Percentiles rank a stretch among this genome's conserved stretches.
phyloP scores from a whole-genome alignment of 371 early-diverging fungal genomes.

The Mucor circinelloides region DNA sequence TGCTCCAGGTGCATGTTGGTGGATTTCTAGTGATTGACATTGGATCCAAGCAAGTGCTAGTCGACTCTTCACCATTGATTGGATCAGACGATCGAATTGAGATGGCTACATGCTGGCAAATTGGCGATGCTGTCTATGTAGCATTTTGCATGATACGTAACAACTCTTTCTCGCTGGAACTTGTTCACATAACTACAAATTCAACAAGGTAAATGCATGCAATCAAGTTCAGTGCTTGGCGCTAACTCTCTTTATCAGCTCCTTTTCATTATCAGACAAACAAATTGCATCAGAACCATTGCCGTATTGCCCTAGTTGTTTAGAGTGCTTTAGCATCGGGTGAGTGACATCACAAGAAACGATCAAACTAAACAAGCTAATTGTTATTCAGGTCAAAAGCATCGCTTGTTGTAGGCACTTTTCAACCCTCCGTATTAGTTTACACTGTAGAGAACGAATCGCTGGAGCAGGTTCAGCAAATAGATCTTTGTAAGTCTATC shows the following conservation, averaged over 20 bases:
- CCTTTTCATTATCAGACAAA: background rate
- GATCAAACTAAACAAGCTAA: no score
- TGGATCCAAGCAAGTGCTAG: background rate
- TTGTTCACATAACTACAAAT: background rate
- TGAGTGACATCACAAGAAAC: background rate
- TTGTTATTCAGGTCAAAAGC: conserved; percentile 11
- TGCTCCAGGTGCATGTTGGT: conserved; percentile 18
- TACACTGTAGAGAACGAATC: conserved; percentile 3
- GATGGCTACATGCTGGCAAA: conserved; percentile 18
- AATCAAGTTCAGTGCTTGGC: background rate
- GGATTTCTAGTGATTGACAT: conserved; percentile 10
- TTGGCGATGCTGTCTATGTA: background rate
- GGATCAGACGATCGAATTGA: background rate
- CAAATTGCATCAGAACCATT: background rate
- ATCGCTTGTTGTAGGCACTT: conserved; percentile 21
- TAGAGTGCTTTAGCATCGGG: conserved; percentile 14
- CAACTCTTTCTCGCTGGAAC: background rate
- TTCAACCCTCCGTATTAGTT: conserved; percentile 8
- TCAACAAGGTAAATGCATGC: background rate
- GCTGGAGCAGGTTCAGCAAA: conserved; percentile 9
- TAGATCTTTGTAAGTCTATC: conserved; percentile 17
- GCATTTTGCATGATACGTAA: conserved; percentile 1
- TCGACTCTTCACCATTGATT: background rate
- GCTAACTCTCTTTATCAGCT: background rate
- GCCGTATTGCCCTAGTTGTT: conserved; percentile 13